Evolutionary conservation across 2,329 filamentous ascomycete genomes (phyloP), one percentile per base, ranked within the genome.

Genomic region (Aspergillus caelatus): DNA sequence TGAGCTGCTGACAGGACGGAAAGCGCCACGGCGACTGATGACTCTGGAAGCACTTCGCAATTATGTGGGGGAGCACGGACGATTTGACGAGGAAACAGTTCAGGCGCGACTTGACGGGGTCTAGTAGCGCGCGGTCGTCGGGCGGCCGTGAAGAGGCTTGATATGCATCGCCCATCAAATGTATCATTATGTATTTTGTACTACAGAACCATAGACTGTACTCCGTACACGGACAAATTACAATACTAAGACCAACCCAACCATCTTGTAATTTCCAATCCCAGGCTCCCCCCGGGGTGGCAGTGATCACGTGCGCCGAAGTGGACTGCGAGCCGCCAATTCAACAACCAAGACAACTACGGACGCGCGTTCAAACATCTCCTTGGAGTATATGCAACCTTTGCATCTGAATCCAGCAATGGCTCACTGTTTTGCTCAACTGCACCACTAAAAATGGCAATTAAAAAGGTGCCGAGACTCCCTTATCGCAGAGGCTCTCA

Each of bases 1-100:
- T 71, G 91, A 94, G 76, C 78, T 94, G 2, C 92, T 94, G 74
- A 93, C 91, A 0, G 91, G 91, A 0, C 83, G 90, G 54, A 85
- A 89, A 74, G 90, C 90, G 19, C 91, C 91, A 2, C 84, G 91
- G 30, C 80, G 86, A 52, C 76, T 91, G 43, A 94, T 94, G 91
- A 85, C 89, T 65, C 81, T 86, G 48, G 88, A 89, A 69, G 88
- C 90, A 14, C 69, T 79, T 36, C 72, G 69, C 21, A 76, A 78
- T 60, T 79, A 78, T 57, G 71, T 71, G 28, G 76, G 75, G 12
- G 75, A 77, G 14, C 67, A 69, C 58, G 76, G 76, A 23, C 69
- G 64, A 8, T 76, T 79, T 63, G 76, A 78, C 46, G 76, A 78
- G 60, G 76, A 74, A 65, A 78, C 76, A 30, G 77, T 81, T 62